phyloP scores from a whole-genome alignment of 2,329 filamentous ascomycete species.

The Colletotrichum sp. region DNA sequence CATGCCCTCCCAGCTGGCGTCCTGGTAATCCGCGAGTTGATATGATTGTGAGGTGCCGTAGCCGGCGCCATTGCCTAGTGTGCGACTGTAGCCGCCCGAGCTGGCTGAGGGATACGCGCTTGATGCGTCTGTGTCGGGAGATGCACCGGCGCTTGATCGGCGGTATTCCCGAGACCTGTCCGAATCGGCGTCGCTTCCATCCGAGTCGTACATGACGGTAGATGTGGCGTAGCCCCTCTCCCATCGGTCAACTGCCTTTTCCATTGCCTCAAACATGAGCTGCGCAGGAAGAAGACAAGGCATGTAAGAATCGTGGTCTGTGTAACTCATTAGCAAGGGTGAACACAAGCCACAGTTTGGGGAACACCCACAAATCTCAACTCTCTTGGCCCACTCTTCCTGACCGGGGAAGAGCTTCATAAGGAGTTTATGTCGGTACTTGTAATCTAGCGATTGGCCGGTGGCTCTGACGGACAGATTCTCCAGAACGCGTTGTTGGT shows the following conservation, averaged over 20 bases:
- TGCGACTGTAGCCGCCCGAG: slow-evolving; percentile 9
- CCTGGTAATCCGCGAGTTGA: slow-evolving; percentile 8
- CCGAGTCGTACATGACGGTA: slow-evolving; percentile 5
- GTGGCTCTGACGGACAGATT: slow-evolving; percentile 12
- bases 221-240: slow-evolving; percentile 7
- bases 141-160: slow-evolving; percentile 7
- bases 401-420: slow-evolving; percentile 19
- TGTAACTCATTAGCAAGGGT: not conserved
- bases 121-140: slow-evolving; percentile 9
- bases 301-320: slow-evolving; percentile 18
- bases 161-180: slow-evolving; percentile 14
- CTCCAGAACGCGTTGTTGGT: slow-evolving; percentile 14
- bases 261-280: slow-evolving; percentile 19
- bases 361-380: slow-evolving; percentile 14
- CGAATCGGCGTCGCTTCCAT: slow-evolving; percentile 16
- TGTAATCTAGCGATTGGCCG: slow-evolving; percentile 15
- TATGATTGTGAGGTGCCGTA: not conserved
- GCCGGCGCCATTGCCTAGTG: not conserved
- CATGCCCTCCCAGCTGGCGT: slow-evolving; percentile 10
- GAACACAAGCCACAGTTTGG: not conserved
- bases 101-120: slow-evolving; percentile 4
- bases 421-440: slow-evolving; percentile 17
- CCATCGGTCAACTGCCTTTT: slow-evolving; percentile 16
- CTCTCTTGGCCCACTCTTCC: slow-evolving; percentile 15
- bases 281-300: slow-evolving; percentile 13